Conservation (phyloP, 2,329 filamentous ascomycete genomes). For the Lasiodiplodia citricola region DNA sequence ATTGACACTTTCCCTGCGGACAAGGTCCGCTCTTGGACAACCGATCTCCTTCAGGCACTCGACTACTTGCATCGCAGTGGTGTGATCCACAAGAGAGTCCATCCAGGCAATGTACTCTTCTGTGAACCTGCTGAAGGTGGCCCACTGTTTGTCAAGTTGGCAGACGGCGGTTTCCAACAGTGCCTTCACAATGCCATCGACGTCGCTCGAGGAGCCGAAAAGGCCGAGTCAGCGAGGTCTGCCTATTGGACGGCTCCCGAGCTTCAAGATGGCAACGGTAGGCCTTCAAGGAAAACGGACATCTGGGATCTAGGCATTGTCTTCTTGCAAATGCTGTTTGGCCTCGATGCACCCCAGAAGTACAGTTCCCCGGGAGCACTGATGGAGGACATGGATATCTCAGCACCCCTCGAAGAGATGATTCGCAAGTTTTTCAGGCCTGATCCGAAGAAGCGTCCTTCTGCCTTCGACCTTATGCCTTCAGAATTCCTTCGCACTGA, state of each 20-base stretch:
- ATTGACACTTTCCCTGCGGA: constrained; percentile 74
- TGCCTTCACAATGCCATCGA: constrained; percentile 68
- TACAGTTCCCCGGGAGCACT: constrained; percentile 80
- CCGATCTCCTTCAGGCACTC: constrained; percentile 86
- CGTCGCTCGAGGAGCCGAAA: constrained; percentile 56
- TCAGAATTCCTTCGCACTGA: constrained; percentile 61
- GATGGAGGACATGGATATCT: constrained; percentile 73
- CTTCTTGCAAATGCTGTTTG: constrained; percentile 93
- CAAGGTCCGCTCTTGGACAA: constrained; percentile 86
- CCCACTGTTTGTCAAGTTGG: constrained; percentile 71
- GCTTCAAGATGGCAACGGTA: constrained; percentile 61
- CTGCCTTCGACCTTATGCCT: constrained; percentile 74
- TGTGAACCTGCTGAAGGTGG: constrained; percentile 72
- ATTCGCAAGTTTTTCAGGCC: constrained; percentile 83
- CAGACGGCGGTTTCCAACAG: constrained; percentile 74
- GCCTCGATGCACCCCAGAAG: constrained; percentile 73
- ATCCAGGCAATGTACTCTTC: constrained; percentile 78
- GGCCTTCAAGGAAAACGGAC: constrained; percentile 75
- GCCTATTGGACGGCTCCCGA: constrained; percentile 86
- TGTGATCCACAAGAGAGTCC: constrained; percentile 81
- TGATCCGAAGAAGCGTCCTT: constrained; percentile 82
- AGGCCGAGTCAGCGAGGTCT: constrained; percentile 69
- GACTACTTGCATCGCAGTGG: constrained; percentile 86
- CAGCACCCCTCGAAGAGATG: constrained; percentile 77
- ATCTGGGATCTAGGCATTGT: constrained; percentile 95